Percentiles rank a stretch among this genome's conserved stretches.
Conservation (phyloP, 75 land plant genomes). For the Isoetes taiwanensis region DNA sequence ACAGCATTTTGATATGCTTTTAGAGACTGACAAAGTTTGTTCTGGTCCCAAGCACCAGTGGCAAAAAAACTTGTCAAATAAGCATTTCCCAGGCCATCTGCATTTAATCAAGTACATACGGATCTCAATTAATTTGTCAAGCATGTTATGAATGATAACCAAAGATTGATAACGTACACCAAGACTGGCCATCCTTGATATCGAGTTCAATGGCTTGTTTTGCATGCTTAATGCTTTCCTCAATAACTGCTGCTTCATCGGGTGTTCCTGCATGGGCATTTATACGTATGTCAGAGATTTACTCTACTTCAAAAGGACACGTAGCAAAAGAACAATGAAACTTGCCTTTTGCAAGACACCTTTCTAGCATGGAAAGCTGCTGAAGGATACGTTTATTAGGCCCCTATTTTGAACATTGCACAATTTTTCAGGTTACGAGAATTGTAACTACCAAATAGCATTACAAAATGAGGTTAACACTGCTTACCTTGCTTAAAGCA, state of each 20-base stretch:
- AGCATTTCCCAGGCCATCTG: constrained; percentile 95
- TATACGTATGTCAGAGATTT: background rate
- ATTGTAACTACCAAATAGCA: too few species aligned
- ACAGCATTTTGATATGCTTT: constrained; percentile 98
- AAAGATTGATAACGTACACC: constrained; percentile 55
- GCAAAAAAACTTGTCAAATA: constrained; percentile 77
- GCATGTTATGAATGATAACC: constrained; percentile 4
- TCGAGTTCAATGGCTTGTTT: constrained; percentile 80
- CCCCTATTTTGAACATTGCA: constrained; percentile 33
- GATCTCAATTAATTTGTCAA: too few species aligned
- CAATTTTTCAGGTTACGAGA: background rate
- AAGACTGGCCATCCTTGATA: constrained; percentile 93
- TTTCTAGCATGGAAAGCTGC: constrained; percentile 89
- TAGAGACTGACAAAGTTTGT: constrained; percentile 56
- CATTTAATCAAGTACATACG: too few species aligned
- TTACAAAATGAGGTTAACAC: background rate
- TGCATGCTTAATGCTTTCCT: constrained; percentile 86
- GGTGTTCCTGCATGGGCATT: constrained; percentile 29
- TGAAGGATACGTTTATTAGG: constrained; percentile 67
- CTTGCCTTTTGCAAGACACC: constrained; percentile 81
- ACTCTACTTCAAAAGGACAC: background rate
- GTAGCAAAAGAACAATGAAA: too few species aligned
- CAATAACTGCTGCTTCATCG: constrained; percentile 44
- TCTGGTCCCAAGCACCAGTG: constrained; percentile 82
- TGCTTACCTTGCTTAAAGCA: constrained; percentile 60